These are phyloP conservation scores for Zanthoxylum bungeanum DNA, from an alignment of 345 rosid genomes.

Conservation along the genomic window DNA sequence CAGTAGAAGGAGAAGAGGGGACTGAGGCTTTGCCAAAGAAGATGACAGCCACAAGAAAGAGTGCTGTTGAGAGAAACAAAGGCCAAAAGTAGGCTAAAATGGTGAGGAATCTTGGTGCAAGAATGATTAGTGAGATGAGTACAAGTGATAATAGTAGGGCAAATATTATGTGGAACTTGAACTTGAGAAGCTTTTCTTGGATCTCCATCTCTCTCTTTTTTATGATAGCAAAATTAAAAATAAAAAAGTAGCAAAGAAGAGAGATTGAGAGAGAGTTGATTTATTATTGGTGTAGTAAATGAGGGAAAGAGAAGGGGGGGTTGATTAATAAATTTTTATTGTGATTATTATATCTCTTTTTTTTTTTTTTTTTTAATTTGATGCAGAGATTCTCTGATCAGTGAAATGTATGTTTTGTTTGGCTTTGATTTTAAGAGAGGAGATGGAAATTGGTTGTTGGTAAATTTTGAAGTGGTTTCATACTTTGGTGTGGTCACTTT, in stretches of 20 bases:
- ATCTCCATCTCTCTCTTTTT: too few species aligned
- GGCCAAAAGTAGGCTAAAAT: constrained; percentile 86
- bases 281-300: neutral
- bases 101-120: constrained; percentile 70
- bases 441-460: neutral
- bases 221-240: too few species aligned
- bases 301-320: neutral
- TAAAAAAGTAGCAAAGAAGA: too few species aligned
- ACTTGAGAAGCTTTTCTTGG: constrained; percentile 49
- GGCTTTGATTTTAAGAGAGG: neutral
- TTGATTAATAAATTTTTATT: neutral
- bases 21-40: constrained; percentile 56
- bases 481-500: neutral
- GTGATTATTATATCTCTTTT: neutral
- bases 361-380: too few species aligned
- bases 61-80: constrained; percentile 70
- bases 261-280: neutral
- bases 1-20: constrained; percentile 25
- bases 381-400: constrained; percentile 1
- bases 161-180: constrained; percentile 50
- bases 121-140: constrained; percentile 31
- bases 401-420: neutral
- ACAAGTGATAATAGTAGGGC: constrained; percentile 28
- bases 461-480: neutral
- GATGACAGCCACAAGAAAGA: constrained; percentile 70